Evolutionary conservation across 768 basidiomycete genomes (phyloP).

Genomic region (Sarcodon sp.): DNA sequence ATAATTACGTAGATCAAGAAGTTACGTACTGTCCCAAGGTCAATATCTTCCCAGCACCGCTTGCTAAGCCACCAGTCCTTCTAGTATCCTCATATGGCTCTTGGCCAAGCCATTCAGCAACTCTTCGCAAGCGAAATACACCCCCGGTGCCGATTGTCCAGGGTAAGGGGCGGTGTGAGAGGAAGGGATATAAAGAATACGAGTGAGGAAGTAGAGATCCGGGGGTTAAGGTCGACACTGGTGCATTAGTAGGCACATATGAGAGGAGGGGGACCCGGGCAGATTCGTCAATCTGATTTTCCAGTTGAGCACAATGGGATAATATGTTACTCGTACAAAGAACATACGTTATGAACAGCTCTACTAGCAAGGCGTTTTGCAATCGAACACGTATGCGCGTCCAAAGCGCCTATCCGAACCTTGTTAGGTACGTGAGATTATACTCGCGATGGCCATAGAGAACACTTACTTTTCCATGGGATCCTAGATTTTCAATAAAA

Average conservation of each 20-base stretch:
- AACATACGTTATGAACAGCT: slow-evolving; percentile 19
- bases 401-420: slow-evolving; percentile 44
- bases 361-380: slow-evolving; percentile 44
- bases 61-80: slow-evolving; percentile 24
- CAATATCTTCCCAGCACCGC: slow-evolving; percentile 19
- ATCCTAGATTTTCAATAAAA: slow-evolving; percentile 39
- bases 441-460: neutral
- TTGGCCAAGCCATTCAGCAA: slow-evolving; percentile 44
- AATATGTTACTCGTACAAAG: slow-evolving; percentile 3
- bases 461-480: slow-evolving; percentile 29
- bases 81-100: slow-evolving; percentile 20
- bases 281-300: neutral
- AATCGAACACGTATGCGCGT: slow-evolving; percentile 21
- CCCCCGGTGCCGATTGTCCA: slow-evolving; percentile 31
- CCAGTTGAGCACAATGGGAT: neutral
- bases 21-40: slow-evolving; percentile 23
- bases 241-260: slow-evolving; percentile 8
- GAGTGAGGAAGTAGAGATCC: slow-evolving; percentile 16
- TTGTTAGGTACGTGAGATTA: slow-evolving; percentile 13
- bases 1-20: neutral
- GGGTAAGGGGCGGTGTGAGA: slow-evolving; percentile 32
- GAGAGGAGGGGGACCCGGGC: slow-evolving; percentile 6
- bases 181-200: slow-evolving; percentile 63
- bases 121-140: slow-evolving; percentile 47
- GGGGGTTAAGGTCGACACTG: neutral